These are phyloP conservation scores for Gaultheria prostrata DNA, from an alignment of 148 eudicot genomes.

Conservation along the genomic window DNA sequence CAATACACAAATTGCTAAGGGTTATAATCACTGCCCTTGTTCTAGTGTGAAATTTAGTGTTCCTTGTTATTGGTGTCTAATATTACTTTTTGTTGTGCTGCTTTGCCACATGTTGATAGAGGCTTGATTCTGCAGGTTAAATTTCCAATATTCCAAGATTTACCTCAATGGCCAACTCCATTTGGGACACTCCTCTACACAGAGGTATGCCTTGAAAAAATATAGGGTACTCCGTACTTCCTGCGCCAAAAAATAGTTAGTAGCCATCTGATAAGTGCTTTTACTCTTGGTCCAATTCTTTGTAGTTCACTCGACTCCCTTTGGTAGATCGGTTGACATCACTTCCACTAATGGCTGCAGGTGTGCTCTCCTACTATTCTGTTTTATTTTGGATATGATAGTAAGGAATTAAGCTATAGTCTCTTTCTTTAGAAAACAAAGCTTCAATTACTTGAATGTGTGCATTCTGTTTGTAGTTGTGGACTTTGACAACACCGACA, in stretches of 20 bases:
- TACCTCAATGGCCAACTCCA: slow-evolving; percentile 63
- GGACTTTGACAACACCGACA: slow-evolving; percentile 72
- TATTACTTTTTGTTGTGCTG: not conserved
- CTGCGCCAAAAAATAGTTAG: not conserved
- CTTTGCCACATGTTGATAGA: not conserved
- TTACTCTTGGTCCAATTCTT: slow-evolving; percentile 3
- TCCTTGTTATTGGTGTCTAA: not conserved
- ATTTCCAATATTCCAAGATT: slow-evolving; percentile 60
- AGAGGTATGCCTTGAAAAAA: slow-evolving; percentile 34
- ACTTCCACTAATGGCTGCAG: slow-evolving; percentile 70
- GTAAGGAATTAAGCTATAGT: not conserved
- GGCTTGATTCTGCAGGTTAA: slow-evolving; percentile 47
- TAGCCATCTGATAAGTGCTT: not conserved
- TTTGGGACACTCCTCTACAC: slow-evolving; percentile 54
- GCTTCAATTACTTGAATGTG: not conserved
- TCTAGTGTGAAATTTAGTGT: not conserved
- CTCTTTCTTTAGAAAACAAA: not conserved
- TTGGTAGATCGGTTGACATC: slow-evolving; percentile 53
- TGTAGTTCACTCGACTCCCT: slow-evolving; percentile 58
- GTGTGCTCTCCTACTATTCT: slow-evolving; percentile 32
- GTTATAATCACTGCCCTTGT: not conserved
- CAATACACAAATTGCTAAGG: not conserved
- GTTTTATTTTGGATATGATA: not conserved
- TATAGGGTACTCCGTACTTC: not conserved
- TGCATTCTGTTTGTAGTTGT: slow-evolving; percentile 43